A percentile compares a stretch with the other conserved stretches of the same genome.
phyloP scores from a whole-genome alignment of 2,329 filamentous ascomycete species.

The Fusarium gaditjirri region DNA sequence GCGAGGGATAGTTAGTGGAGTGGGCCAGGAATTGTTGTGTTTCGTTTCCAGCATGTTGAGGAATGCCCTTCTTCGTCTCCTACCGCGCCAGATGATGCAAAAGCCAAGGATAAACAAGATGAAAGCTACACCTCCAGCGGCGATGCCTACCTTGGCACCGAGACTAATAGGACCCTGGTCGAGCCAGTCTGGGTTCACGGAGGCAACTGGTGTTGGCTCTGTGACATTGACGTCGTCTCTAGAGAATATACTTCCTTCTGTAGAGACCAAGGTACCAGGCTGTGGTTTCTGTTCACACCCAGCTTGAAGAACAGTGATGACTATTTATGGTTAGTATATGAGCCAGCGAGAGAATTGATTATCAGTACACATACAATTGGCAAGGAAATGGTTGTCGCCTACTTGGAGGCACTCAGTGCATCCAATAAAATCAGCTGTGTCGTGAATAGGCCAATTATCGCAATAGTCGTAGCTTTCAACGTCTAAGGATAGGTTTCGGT shows the following conservation, averaged over 20 bases:
- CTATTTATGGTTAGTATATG: conserved; percentile 47
- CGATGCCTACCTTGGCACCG: conserved; percentile 68
- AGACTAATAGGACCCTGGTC: conserved; percentile 60
- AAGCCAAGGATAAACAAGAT: conserved; percentile 62
- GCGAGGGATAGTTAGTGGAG: conserved; percentile 38
- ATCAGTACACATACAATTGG: conserved; percentile 59
- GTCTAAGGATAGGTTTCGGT: conserved; percentile 59
- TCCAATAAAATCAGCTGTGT: conserved; percentile 49
- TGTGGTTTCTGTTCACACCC: conserved; percentile 65
- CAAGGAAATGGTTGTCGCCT: conserved; percentile 54
- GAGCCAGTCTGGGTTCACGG: conserved; percentile 54
- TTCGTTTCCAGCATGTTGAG: conserved; percentile 44
- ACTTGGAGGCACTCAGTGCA: conserved; percentile 61
- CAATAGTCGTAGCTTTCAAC: conserved; percentile 65
- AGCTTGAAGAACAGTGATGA: conserved; percentile 57
- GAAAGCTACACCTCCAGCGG: conserved; percentile 60
- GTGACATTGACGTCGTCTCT: conserved; percentile 60
- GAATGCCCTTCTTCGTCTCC: conserved; percentile 63
- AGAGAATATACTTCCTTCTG: conserved; percentile 65
- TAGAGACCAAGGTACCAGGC: conserved; percentile 58
- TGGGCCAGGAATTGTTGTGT: conserved; percentile 51
- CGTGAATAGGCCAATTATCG: conserved; percentile 55
- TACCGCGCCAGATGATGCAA: conserved; percentile 66
- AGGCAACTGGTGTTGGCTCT: conserved; percentile 55
- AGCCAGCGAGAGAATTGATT: not conserved